phyloP scores from a whole-genome alignment of 2,329 filamentous ascomycete genomes.

The Sphaerulina populicola region DNA sequence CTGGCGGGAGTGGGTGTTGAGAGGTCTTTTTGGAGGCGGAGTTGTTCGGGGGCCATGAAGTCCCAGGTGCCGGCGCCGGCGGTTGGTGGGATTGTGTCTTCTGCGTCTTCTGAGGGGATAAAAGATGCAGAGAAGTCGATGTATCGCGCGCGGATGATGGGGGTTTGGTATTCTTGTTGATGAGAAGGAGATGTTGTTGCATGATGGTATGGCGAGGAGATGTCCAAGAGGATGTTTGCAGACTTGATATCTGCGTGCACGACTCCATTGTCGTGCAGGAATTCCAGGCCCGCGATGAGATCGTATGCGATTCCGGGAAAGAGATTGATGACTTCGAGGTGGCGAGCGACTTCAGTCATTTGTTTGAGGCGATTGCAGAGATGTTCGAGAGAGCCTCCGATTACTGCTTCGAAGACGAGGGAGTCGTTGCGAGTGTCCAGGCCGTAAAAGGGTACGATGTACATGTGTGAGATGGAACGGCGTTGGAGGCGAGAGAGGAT shows the following conservation, averaged over 20 bases:
- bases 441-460: conserved; percentile 32
- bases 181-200: conserved; percentile 2
- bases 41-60: conserved; percentile 36
- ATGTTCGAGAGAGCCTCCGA: conserved; percentile 29
- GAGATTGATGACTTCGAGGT: conserved; percentile 31
- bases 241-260: conserved; percentile 44
- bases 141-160: conserved; percentile 29
- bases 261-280: conserved; percentile 36
- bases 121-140: conserved; percentile 41
- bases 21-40: conserved; percentile 25
- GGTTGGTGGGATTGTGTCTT: conserved; percentile 14
- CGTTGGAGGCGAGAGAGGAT: conserved; percentile 28
- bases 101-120: conserved; percentile 13
- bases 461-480: conserved; percentile 17
- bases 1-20: conserved; percentile 30
- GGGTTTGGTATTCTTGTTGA: conserved; percentile 9
- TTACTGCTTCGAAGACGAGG: conserved; percentile 31
- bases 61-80: conserved; percentile 41
- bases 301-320: conserved; percentile 37
- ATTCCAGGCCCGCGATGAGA: conserved; percentile 37
- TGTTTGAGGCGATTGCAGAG: conserved; percentile 25
- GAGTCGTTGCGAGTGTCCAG: conserved; percentile 26
- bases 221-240: conserved; percentile 38
- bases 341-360: conserved; percentile 31
- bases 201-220: conserved; percentile 16